Conservation (phyloP, 768 basidiomycete genomes). For the Leucosporidium creatinivorum region DNA sequence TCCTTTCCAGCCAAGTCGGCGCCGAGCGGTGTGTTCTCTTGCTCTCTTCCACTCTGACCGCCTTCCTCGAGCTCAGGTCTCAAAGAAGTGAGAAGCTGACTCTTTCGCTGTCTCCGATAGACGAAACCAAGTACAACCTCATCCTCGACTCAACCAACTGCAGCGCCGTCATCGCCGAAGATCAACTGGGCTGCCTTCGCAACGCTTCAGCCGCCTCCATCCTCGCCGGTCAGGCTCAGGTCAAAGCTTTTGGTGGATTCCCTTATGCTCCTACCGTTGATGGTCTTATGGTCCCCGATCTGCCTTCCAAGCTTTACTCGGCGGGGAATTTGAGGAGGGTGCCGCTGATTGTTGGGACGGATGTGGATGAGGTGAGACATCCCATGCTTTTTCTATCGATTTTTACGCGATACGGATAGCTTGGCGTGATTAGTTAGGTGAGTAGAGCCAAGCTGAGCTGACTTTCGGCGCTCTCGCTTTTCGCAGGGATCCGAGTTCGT, state of each 20-base stretch:
- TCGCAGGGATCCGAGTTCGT: conserved; percentile 35
- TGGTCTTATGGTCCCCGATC: not conserved
- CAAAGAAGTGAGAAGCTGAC: too few relatives aligned
- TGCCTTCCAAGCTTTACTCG: not conserved
- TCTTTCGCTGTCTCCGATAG: too few relatives aligned
- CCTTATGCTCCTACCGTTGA: conserved; percentile 2
- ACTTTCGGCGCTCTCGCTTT: not conserved
- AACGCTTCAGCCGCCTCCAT: not conserved
- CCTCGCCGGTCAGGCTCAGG: not conserved
- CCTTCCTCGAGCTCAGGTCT: too few relatives aligned
- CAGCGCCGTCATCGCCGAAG: not conserved
- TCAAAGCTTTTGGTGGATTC: not conserved
- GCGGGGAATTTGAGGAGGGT: not conserved
- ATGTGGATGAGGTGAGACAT: conserved; percentile 4
- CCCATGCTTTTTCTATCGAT: too few relatives aligned
- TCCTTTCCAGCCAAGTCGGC: not conserved
- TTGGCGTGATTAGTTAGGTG: too few relatives aligned
- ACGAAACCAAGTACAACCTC: not conserved
- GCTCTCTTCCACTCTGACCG: not conserved
- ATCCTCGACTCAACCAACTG: not conserved
- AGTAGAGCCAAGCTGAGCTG: too few relatives aligned
- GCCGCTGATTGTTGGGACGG: not conserved
- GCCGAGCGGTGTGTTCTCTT: not conserved
- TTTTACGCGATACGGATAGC: too few relatives aligned
- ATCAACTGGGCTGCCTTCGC: not conserved